These are phyloP conservation scores for Paspalum vaginatum DNA, from an alignment of 176 grass and related monocot genomes.

Conservation along the genomic window DNA sequence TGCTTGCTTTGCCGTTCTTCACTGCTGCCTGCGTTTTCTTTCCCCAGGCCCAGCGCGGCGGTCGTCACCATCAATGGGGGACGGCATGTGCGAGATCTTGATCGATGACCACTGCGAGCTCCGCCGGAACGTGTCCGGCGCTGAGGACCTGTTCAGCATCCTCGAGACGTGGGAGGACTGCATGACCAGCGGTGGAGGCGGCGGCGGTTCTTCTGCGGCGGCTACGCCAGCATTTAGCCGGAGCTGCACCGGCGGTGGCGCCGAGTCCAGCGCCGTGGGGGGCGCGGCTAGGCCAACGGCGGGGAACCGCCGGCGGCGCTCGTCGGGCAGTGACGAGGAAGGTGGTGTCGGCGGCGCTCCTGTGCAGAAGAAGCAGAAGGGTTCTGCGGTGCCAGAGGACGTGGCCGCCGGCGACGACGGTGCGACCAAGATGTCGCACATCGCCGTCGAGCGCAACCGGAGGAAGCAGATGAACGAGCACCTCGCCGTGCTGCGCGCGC, in stretches of 20 bases:
- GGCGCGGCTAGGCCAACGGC: slow-evolving; percentile 2
- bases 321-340: slow-evolving; percentile 14
- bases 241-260: neutral
- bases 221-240: neutral
- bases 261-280: neutral
- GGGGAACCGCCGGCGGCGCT: neutral
- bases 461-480: slow-evolving; percentile 95
- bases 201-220: neutral
- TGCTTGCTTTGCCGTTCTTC: neutral
- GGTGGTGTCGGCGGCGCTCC: neutral
- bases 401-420: neutral
- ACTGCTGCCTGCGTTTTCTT: neutral
- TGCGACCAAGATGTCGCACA: slow-evolving; percentile 57
- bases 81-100: slow-evolving; percentile 41
- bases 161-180: slow-evolving; percentile 43
- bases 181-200: neutral
- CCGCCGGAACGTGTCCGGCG: slow-evolving; percentile 1
- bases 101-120: slow-evolving; percentile 10
- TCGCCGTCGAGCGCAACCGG: slow-evolving; percentile 88
- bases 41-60: no score
- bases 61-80: slow-evolving; percentile 39
- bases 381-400: neutral
- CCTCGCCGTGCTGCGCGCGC: slow-evolving; percentile 60
- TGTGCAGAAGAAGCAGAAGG: slow-evolving; percentile 53
- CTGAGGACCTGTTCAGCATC: slow-evolving; percentile 53